Percentiles rank a stretch among this genome's conserved stretches.
phyloP scores from a whole-genome alignment of 345 rosid species.

The Boechera stricta region DNA sequence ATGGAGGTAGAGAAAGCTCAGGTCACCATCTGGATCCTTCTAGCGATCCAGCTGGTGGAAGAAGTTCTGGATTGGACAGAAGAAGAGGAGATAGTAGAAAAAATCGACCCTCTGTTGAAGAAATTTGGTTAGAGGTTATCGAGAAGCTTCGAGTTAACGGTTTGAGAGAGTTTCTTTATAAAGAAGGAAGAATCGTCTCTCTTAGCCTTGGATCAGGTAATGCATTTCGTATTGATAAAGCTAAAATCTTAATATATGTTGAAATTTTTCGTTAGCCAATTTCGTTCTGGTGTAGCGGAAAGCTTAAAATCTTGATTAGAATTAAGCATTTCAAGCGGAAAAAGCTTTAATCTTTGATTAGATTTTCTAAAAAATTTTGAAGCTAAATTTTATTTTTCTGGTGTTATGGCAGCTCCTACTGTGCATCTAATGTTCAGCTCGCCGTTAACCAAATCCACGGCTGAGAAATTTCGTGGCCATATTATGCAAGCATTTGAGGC shows the following conservation, averaged over 20 bases:
- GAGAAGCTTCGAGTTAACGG: constrained; percentile 61
- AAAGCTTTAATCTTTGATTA: constrained; percentile 21
- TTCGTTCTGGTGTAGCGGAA: constrained; percentile 7
- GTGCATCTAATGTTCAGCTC: constrained; percentile 88
- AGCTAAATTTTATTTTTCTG: constrained; percentile 2
- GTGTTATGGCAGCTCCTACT: constrained; percentile 81
- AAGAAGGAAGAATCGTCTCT: constrained; percentile 84
- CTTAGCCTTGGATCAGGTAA: constrained; percentile 92
- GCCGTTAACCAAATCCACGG: constrained; percentile 60
- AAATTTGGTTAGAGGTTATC: constrained; percentile 89
- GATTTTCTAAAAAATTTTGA: not conserved
- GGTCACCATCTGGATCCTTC: constrained; percentile 46
- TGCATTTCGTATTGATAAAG: not conserved
- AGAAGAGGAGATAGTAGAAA: constrained; percentile 54
- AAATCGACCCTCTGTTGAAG: constrained; percentile 60
- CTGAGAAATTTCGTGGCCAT: constrained; percentile 76
- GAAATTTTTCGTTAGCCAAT: not conserved
- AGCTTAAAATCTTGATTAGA: constrained; percentile 1
- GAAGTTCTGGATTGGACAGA: constrained; percentile 56
- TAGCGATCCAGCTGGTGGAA: constrained; percentile 51
- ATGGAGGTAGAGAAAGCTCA: constrained; percentile 44
- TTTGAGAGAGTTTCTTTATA: constrained; percentile 70
- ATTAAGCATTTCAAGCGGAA: too few relatives aligned
- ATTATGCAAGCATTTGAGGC: constrained; percentile 89
- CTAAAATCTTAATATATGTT: constrained; percentile 5